phyloP scores from a whole-genome alignment of 78 protist genomes.

The Dictyostelium capitatum region DNA sequence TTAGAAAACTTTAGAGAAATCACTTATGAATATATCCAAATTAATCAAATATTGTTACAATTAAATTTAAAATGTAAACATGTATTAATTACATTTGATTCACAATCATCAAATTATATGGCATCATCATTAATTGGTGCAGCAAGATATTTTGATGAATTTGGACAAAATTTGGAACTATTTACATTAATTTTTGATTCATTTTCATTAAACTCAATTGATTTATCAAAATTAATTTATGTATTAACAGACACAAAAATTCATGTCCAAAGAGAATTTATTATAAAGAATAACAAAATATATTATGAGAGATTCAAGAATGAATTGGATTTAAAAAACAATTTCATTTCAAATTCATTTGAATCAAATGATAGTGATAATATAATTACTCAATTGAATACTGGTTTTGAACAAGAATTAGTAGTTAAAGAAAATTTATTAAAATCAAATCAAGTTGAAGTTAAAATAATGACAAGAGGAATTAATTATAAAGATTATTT shows the following conservation, averaged over 20 bases:
- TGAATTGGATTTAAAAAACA: not conserved
- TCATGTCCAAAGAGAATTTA: not conserved
- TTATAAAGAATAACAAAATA: not conserved
- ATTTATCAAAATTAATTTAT: not conserved
- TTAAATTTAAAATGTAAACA: not conserved
- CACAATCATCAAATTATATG: not conserved
- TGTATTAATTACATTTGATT: not conserved
- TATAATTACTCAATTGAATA: too few species aligned
- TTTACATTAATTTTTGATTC: not conserved
- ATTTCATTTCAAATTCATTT: not conserved
- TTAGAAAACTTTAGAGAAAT: not conserved
- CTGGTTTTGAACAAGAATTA: too few species aligned
- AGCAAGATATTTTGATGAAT: conserved; percentile 2
- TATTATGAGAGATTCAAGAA: not conserved
- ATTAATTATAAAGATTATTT: conserved; percentile 37
- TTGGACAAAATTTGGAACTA: not conserved
- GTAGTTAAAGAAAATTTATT: not conserved
- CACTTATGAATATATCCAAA: conserved; percentile 29
- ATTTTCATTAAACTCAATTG: too few species aligned
- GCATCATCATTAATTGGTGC: conserved; percentile 1
- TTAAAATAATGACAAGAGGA: conserved; percentile 7
- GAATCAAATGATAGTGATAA: not conserved
- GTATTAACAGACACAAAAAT: not conserved
- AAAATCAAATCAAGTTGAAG: conserved; percentile 30
- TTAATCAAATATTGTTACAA: conserved; percentile 26